These are phyloP conservation scores for Climacium dendroides DNA, from an alignment of 225 moss, liverwort and hornwort species.

Conservation along the genomic window DNA sequence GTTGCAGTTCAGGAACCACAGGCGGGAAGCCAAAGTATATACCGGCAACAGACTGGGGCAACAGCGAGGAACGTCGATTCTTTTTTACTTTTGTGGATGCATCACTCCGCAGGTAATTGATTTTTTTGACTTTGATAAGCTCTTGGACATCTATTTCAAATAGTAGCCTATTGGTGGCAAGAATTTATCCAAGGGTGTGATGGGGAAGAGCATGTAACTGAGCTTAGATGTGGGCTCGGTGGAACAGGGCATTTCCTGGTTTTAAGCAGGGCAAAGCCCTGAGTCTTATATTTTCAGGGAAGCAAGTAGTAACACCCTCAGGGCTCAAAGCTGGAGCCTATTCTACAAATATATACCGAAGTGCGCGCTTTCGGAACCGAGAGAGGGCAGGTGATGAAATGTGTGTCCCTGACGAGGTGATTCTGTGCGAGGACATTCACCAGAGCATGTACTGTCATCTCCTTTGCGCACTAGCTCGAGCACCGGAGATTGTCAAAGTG, in stretches of 20 bases:
- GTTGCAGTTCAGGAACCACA: slow-evolving; percentile 63
- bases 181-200: background rate
- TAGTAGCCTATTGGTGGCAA: background rate
- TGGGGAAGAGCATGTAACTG: no score
- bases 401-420: slow-evolving; percentile 25
- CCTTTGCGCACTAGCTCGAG: slow-evolving; percentile 39
- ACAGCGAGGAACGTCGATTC: background rate
- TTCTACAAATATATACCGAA: background rate
- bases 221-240: background rate
- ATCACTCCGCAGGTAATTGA: background rate
- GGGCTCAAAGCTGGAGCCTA: background rate
- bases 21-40: slow-evolving; percentile 45
- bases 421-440: background rate
- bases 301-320: slow-evolving; percentile 2
- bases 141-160: background rate
- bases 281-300: background rate
- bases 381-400: background rate
- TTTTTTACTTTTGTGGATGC: background rate
- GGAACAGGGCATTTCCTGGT: slow-evolving; percentile 1
- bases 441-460: slow-evolving; percentile 61
- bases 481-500: slow-evolving; percentile 5
- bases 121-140: background rate
- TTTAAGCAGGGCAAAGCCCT: background rate
- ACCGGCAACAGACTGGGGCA: slow-evolving; percentile 10
- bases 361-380: background rate